Percentiles rank a stretch among this genome's conserved stretches.
Conservation (phyloP, 345 rosid species). For the Citrus reticulata region DNA sequence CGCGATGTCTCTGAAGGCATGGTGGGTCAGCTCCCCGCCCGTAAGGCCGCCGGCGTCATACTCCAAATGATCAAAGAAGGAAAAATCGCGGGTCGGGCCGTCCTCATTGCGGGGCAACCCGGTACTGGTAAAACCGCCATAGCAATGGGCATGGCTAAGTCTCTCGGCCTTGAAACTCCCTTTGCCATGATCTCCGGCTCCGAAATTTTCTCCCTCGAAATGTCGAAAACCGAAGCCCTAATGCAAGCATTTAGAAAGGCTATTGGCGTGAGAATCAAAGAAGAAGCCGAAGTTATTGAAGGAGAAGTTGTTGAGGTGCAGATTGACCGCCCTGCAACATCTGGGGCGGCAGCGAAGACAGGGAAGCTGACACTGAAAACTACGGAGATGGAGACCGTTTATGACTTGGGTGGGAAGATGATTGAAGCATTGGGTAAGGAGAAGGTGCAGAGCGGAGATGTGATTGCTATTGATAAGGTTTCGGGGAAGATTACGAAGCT, state of each 20-base stretch:
- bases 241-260: conserved; percentile 86
- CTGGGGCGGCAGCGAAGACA: conserved; percentile 83
- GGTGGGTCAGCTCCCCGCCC: conserved; percentile 57
- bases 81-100: conserved; percentile 84
- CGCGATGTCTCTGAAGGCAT: conserved; percentile 37
- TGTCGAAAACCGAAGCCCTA: conserved; percentile 93
- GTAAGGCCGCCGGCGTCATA: conserved; percentile 92
- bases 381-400: conserved; percentile 92
- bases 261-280: conserved; percentile 87
- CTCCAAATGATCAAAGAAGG: conserved; percentile 93
- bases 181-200: conserved; percentile 89
- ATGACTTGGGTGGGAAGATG: conserved; percentile 91
- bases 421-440: conserved; percentile 85
- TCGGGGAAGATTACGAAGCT: conserved; percentile 87
- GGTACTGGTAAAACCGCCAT: conserved; percentile 97
- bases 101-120: conserved; percentile 91
- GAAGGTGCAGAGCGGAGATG: conserved; percentile 96
- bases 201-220: conserved; percentile 86
- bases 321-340: conserved; percentile 71
- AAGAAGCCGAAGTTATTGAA: conserved; percentile 84
- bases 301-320: conserved; percentile 94
- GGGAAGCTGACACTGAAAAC: conserved; percentile 93
- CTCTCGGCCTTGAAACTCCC: conserved; percentile 90
- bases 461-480: conserved; percentile 82
- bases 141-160: conserved; percentile 98